Evolutionary conservation across 176 grass and related monocot species (phyloP), one percentile per base, ranked within the genome.

Genomic region (Oryza nivara): DNA sequence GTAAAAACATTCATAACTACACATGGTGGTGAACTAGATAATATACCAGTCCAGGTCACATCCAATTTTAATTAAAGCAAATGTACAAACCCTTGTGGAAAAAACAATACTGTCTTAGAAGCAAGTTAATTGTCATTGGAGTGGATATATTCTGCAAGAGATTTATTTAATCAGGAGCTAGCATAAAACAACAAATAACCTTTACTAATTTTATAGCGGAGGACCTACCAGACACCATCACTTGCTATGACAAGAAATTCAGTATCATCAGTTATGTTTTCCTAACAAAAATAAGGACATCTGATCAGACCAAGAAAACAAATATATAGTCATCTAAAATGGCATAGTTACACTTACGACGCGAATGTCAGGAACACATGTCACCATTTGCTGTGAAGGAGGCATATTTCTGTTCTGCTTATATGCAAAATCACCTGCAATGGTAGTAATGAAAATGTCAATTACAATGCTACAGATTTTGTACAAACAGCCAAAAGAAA

Each of bases 201-300:
- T 25, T 5, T 69, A 13, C 46, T 75, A 68, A 36, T 69, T 80
- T 81, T 68, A 70, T 11, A 40, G 6, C 23, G 46, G 22, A 89
- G 34, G 60, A 64, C 80, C 74, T 87, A 91, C 89, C 84, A 91
- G 75, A 90, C 35, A 17, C 88, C 80, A 11, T 75, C 80, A 78
- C 74, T 86, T 79, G 80, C 88, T 48, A 86, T 56, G 51, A 90
- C 26, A 61, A 90, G 73, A 68, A 90, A 86, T 19, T 86, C 84
- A 20, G 23, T 30, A 17, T 80, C 89, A 69, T 87, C 52, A 22
- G 61, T 70, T 70, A 91, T 78, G 19, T 70, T 38, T 63, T 66
- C 66, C 89, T 87, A 80, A 6, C 52, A 75, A 81, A 71, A 25
- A 68, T 1, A 41, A 11, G 20, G 5, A 28, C 67, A 60, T 71